Evolutionary conservation across 2,329 filamentous ascomycete species (phyloP).

Genomic region (Amesomyces nigricolor): DNA sequence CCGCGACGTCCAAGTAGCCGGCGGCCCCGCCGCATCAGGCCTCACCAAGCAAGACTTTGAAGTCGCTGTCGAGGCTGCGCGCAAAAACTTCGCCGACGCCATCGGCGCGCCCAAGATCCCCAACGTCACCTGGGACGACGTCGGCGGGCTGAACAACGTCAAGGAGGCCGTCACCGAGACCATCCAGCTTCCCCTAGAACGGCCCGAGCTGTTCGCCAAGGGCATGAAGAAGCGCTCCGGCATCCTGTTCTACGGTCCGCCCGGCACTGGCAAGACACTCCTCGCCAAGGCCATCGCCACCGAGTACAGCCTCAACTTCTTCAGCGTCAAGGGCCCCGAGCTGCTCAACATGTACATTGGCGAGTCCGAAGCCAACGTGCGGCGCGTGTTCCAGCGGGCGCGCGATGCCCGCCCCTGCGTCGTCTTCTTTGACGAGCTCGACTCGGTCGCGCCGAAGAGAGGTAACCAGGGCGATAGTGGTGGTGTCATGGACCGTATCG

Average conservation of each 20-base stretch:
- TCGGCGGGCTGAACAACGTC: slow-evolving; percentile 86
- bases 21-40: slow-evolving; percentile 71
- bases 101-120: slow-evolving; percentile 98
- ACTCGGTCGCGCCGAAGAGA: slow-evolving; percentile 90
- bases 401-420: slow-evolving; percentile 81
- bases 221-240: slow-evolving; percentile 97
- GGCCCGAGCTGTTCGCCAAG: slow-evolving; percentile 90
- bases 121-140: slow-evolving; percentile 93
- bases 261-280: slow-evolving; percentile 88
- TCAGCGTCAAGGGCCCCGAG: slow-evolving; percentile 87
- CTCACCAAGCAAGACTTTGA: slow-evolving; percentile 83
- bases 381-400: slow-evolving; percentile 81
- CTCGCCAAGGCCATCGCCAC: slow-evolving; percentile 89
- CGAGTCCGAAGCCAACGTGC: slow-evolving; percentile 87
- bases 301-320: slow-evolving; percentile 91
- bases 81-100: slow-evolving; percentile 96
- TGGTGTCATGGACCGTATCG: slow-evolving; percentile 96
- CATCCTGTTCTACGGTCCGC: slow-evolving; percentile 86
- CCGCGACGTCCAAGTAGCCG: slow-evolving; percentile 81
- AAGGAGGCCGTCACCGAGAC: slow-evolving; percentile 97
- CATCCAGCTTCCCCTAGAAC: slow-evolving; percentile 84
- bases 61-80: slow-evolving; percentile 85
- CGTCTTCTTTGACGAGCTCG: slow-evolving; percentile 90
- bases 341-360: slow-evolving; percentile 95
- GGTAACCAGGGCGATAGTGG: slow-evolving; percentile 96